A percentile compares a stretch with the other conserved stretches of the same genome.
phyloP scores from a whole-genome alignment of 2,329 filamentous ascomycete genomes.

The Myrmaecium sp. region DNA sequence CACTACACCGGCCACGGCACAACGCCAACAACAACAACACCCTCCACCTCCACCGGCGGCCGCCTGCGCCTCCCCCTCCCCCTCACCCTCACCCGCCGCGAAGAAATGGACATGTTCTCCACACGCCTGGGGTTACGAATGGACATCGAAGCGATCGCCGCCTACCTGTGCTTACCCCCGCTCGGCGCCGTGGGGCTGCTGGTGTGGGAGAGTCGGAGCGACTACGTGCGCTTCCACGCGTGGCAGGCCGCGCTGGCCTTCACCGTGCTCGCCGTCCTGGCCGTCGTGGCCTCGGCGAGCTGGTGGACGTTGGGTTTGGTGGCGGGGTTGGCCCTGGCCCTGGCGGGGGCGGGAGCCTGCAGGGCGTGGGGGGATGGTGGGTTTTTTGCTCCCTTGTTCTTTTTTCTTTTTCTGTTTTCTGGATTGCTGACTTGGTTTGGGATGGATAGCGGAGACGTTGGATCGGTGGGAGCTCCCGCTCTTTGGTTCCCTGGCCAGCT shows the following conservation, averaged over 20 bases:
- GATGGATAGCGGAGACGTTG: slow-evolving; percentile 38
- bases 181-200: slow-evolving; percentile 71
- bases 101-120: slow-evolving; percentile 65
- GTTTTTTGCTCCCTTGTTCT: slow-evolving; percentile 6
- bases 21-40: too few relatives aligned
- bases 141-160: slow-evolving; percentile 79
- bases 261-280: slow-evolving; percentile 53
- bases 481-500: slow-evolving; percentile 70
- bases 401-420: background rate
- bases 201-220: slow-evolving; percentile 81
- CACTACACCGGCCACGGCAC: too few relatives aligned
- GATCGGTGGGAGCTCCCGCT: slow-evolving; percentile 69
- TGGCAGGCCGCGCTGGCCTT: slow-evolving; percentile 87
- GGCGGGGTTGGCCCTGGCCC: too few relatives aligned
- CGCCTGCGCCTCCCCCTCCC: too few relatives aligned
- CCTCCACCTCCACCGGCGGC: too few relatives aligned
- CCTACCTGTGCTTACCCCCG: slow-evolving; percentile 74
- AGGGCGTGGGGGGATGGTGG: slow-evolving; percentile 74
- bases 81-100: too few relatives aligned
- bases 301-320: slow-evolving; percentile 62
- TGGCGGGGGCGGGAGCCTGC: too few relatives aligned
- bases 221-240: slow-evolving; percentile 94
- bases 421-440: background rate
- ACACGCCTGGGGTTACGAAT: slow-evolving; percentile 75
- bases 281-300: slow-evolving; percentile 60